Conservation (phyloP, 306 rosid genomes). For the Prunus persica region Prunus_persica_NCBIv2 NC_034009.1:46891501-46892000, state of each 20-base stretch:
- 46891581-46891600: conserved; percentile 85
- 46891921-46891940: neutral
- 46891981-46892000: neutral
- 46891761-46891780: neutral
- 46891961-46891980: neutral
- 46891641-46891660: conserved; percentile 95
- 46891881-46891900: neutral
- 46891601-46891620: conserved; percentile 91
- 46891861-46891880: neutral
- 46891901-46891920: neutral
- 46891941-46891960: neutral
- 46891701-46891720: conserved; percentile 81
- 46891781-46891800: neutral
- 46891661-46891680: conserved; percentile 95
- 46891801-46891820: neutral
- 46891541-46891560: conserved; percentile 93
- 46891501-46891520: conserved; percentile 77
- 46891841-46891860: neutral
- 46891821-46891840: neutral
- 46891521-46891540: conserved; percentile 94
- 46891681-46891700: conserved; percentile 87
- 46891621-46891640: conserved; percentile 92
- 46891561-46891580: conserved; percentile 71
- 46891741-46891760: conserved; percentile 9
- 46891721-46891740: neutral